Conservation (phyloP, 345 rosid genomes). For the Hypericum androsaemum region DNA sequence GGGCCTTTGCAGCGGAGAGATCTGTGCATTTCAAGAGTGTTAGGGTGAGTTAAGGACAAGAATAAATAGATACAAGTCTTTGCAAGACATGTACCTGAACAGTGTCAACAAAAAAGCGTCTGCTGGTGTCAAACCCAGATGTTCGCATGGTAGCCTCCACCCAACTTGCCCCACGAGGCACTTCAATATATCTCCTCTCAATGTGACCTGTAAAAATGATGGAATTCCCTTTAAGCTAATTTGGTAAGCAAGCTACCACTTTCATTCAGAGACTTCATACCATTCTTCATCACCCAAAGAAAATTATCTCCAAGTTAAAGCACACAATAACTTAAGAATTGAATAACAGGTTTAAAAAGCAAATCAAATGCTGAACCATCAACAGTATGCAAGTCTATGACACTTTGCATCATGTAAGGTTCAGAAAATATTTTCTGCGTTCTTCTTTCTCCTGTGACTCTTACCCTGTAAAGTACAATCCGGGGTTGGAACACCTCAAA, state of each 20-base stretch:
- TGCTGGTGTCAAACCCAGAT: conserved; percentile 77
- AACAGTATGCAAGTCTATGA: too few relatives aligned
- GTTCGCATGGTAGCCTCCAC: conserved; percentile 87
- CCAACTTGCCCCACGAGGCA: conserved; percentile 87
- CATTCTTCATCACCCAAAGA: not conserved
- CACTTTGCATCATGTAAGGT: too few relatives aligned
- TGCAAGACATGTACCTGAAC: conserved; percentile 53
- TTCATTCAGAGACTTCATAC: not conserved
- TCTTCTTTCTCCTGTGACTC: too few relatives aligned
- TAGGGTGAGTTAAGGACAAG: conserved; percentile 14
- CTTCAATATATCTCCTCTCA: conserved; percentile 81
- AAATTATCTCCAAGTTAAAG: not conserved
- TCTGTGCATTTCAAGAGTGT: conserved; percentile 41
- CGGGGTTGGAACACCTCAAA: too few relatives aligned
- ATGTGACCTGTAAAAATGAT: conserved; percentile 48
- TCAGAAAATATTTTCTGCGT: too few relatives aligned
- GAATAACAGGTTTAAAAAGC: too few relatives aligned
- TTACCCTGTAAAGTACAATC: too few relatives aligned
- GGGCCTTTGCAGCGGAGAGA: conserved; percentile 88
- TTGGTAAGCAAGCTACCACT: too few relatives aligned
- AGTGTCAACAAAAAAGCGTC: conserved; percentile 74
- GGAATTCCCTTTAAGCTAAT: too few relatives aligned
- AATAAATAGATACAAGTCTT: conserved; percentile 4
- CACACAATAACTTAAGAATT: not conserved
- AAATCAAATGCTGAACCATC: too few relatives aligned